Evolutionary conservation across 2,329 filamentous ascomycete genomes (phyloP), one percentile per base, ranked within the genome.

Genomic region (Daldinia eschscholtzii): DNA sequence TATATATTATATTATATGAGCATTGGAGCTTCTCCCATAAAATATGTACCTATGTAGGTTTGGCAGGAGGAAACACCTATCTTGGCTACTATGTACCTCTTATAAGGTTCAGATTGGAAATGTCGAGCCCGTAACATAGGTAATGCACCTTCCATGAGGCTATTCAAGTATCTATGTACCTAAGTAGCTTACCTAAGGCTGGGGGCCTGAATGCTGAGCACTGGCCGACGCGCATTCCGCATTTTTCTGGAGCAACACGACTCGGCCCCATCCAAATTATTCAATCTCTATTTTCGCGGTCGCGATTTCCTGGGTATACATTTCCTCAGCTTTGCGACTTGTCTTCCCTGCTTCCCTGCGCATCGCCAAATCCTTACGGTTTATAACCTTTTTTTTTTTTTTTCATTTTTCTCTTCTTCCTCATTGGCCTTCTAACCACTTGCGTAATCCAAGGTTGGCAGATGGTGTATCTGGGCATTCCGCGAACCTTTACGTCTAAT

Each of bases 211-310:
- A 23, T 10, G 44, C 13, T 20, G 35, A 20, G 35, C 35, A 53
- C 46, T 42, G n/a, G 30, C 48, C 52, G 44, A 35, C 33, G 18
- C 33, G 33, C 30, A 37, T 64, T 35, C 10, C 30, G 6, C 30
- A 33, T 33, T 33, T 41, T 64, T 64, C 64, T 61, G 37, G 48
- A 46, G 48, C 60, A 33, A 68, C 65, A 68, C 57, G 63, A 62
- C 61, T 65, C 58, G 52, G 65, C 30, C 30, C 63, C 60, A 55
- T 55, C 23, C 18, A 55, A 55, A 55, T 26, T 26, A 37, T 48
- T 57, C 65, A 46, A 61, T 65, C 57, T 50, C 59, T 9, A 64
- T 61, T 65, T 59, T 67, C 68, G 65, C 26, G 20, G 37, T 39
- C 68, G 65, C 26, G 20, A 28, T 39, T 39, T 42, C 7, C 42